These are phyloP conservation scores for Thinopyrum elongatum DNA, from an alignment of 176 grass and related monocot species.

Conservation along the genomic window DNA sequence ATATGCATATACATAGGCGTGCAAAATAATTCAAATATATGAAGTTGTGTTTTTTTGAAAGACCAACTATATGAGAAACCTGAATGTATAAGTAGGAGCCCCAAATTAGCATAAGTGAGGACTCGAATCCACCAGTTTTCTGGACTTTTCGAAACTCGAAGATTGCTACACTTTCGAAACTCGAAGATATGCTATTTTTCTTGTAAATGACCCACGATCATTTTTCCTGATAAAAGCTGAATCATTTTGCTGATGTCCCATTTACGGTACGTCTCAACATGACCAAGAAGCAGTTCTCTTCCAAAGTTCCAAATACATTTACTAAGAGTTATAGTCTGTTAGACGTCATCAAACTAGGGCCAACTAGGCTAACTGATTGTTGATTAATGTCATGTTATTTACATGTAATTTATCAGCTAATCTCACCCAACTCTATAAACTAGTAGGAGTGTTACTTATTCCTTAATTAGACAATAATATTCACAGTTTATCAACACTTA, in stretches of 20 bases:
- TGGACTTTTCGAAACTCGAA: no score
- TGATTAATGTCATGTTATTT: conserved; percentile 10
- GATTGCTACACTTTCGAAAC: no score
- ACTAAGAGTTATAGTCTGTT: not conserved
- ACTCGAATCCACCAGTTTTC: no score
- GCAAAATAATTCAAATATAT: no score
- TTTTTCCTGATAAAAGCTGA: not conserved
- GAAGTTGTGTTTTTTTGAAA: no score
- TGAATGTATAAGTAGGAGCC: no score
- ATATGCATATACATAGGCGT: no score
- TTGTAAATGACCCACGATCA: no score
- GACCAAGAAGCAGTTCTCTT: not conserved
- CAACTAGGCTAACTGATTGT: not conserved
- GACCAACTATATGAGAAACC: no score
- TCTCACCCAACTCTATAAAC: conserved; percentile 31
- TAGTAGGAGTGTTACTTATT: not conserved
- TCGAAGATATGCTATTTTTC: no score
- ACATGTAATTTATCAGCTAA: not conserved
- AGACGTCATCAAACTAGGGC: conserved; percentile 11
- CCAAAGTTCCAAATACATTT: not conserved
- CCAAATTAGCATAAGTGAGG: no score
- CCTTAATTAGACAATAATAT: not conserved
- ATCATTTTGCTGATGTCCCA: not conserved
- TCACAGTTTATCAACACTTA: not conserved
- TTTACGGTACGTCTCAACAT: not conserved